These are phyloP conservation scores for Chamaenerion angustifolium DNA, from an alignment of 345 rosid species.

Conservation along the genomic window DNA sequence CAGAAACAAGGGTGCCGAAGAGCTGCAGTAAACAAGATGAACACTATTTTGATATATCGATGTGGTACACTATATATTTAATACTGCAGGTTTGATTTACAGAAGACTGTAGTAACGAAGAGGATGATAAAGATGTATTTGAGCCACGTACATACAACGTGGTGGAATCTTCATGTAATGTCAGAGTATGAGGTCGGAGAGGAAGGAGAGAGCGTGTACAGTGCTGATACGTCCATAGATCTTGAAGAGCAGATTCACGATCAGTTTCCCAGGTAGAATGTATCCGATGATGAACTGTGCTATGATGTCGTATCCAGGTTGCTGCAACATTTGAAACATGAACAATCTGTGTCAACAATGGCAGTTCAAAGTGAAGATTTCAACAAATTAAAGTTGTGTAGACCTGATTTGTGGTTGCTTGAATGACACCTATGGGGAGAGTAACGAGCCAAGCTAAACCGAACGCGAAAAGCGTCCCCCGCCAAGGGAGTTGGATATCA, in stretches of 20 bases:
- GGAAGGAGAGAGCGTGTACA: constrained; percentile 87
- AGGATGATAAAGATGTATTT: constrained; percentile 25
- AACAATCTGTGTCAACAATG: not conserved
- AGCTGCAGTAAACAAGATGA: constrained; percentile 22
- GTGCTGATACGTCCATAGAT: constrained; percentile 95
- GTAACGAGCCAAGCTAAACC: constrained; percentile 78
- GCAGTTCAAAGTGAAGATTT: not conserved
- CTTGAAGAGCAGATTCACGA: constrained; percentile 89
- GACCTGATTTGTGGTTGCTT: constrained; percentile 99
- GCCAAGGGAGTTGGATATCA: constrained; percentile 75
- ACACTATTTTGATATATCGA: too few species aligned
- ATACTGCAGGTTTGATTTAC: too few species aligned
- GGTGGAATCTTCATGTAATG: constrained; percentile 99
- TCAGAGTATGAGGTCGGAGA: constrained; percentile 94
- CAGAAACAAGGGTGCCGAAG: constrained; percentile 74
- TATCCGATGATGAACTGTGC: constrained; percentile 97
- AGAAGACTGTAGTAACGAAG: too few species aligned
- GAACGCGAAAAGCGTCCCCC: constrained; percentile 96
- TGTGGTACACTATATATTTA: too few species aligned
- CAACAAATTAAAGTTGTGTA: not conserved
- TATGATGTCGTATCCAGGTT: constrained; percentile 97
- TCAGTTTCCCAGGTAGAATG: constrained; percentile 77
- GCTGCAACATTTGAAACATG: constrained; percentile 35
- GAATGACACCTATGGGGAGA: constrained; percentile 96
- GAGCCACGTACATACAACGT: constrained; percentile 89